These are phyloP conservation scores for Parmales sp. DNA, from an alignment of 108 stramenopile species.

Conservation along the genomic window DNA sequence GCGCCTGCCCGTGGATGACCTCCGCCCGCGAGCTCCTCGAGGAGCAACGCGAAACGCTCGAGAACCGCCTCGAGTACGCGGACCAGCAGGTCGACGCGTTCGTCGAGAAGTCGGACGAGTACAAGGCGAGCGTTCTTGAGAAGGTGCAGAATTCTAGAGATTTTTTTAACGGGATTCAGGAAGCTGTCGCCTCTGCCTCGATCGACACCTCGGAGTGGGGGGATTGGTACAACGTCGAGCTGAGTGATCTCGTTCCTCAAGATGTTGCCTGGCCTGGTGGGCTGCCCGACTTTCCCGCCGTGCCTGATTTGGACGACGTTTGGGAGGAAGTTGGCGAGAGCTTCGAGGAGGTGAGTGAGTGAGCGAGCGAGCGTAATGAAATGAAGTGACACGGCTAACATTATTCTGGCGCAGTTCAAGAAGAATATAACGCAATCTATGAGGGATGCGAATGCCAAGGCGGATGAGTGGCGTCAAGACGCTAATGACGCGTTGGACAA, in stretches of 20 bases:
- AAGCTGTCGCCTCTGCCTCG: neutral
- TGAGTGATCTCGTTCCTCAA: neutral
- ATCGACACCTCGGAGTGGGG: neutral
- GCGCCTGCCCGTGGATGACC: constrained; percentile 1
- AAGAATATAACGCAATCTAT: neutral
- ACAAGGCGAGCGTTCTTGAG: neutral
- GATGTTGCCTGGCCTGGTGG: neutral
- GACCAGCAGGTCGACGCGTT: neutral
- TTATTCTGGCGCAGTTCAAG: neutral
- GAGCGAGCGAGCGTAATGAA: no score
- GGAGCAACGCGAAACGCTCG: neutral
- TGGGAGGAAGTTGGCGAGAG: neutral
- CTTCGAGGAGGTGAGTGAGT: no score
- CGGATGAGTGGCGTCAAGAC: no score
- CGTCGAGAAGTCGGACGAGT: neutral
- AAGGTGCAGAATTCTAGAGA: neutral
- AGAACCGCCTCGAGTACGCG: neutral
- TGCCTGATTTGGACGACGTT: neutral
- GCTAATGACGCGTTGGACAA: neutral
- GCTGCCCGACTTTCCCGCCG: neutral
- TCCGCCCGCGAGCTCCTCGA: constrained; percentile 3
- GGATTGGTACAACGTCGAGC: neutral
- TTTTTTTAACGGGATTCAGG: neutral
- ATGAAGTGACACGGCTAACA: no score
- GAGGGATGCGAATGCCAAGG: no score